Evolutionary conservation across 2,329 filamentous ascomycete genomes (phyloP), one percentile per base, ranked within the genome.

Genomic region (Pseudogymnoascus sp.): DNA sequence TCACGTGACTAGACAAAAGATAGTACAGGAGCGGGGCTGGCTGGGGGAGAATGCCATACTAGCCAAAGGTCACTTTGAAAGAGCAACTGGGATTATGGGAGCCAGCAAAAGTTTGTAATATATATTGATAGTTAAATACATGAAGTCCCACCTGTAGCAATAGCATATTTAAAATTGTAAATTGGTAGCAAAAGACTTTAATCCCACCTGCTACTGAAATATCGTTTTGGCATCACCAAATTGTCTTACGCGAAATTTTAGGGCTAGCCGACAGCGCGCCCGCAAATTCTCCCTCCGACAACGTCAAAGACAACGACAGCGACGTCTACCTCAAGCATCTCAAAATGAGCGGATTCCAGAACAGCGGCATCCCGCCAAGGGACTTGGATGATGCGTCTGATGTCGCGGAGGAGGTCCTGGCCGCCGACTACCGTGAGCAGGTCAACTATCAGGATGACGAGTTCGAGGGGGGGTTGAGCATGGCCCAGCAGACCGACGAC

Each of bases 351-450:
- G 77, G 75, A 67, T 83, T 81, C 71, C 79, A 83, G 71, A 85
- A 84, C 73, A 81, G 81, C 71, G 76, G 76, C 70, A 78, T 81
- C 71, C 80, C 82, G 66, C 73, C 78, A 71, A 82, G 83, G 74
- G 76, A 79, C 67, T 75, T 83, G 62, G 84, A 85, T 69, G 88
- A 92, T 75, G 91, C 95, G 73, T 95, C 90, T 72, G 94, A 97
- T 74, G 88, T 90, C 66, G 92, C 96, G 78, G 92, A 97, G 81
- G 94, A 97, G 78, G 88, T 88, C 69, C 84, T 99, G 67, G 94
- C 91, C 70, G 90, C 91, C 76, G 91, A 97, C 77, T 96, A 96
- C 82, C 87, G 86, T 73, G 90, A 96, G 78, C 92, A 96, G 76
- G 90, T 96, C 68, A 90, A 94, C 74, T 96, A 92, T 71, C 90